A percentile compares a stretch with the other conserved stretches of the same genome.
These are phyloP conservation scores for Funneliformis mosseae DNA, from an alignment of 192 early-diverging fungal genomes.

Conservation along the genomic window DNA sequence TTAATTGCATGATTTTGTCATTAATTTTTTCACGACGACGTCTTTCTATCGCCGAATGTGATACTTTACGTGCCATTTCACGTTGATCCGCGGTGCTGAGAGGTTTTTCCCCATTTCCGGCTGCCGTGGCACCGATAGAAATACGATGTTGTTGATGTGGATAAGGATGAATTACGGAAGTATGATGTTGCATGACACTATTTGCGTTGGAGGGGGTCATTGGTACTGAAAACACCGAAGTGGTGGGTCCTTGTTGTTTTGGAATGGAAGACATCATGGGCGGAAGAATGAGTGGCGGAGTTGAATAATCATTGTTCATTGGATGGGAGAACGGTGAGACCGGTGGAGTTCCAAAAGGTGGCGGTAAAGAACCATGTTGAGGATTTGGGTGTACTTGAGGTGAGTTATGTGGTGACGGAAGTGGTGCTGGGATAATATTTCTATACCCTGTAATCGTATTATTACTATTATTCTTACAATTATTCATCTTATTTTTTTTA, in stretches of 20 bases:
- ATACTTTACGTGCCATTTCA: slow-evolving; percentile 74
- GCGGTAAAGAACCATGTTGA: background rate
- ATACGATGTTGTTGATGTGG: slow-evolving; percentile 5
- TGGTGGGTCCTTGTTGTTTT: slow-evolving; percentile 6
- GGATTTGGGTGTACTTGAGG: slow-evolving; percentile 5
- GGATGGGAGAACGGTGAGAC: slow-evolving; percentile 23
- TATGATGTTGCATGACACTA: slow-evolving; percentile 27
- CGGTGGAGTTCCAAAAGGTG: slow-evolving; percentile 27
- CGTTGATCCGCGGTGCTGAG: slow-evolving; percentile 38
- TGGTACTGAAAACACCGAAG: slow-evolving; percentile 27
- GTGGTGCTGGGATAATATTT: slow-evolving; percentile 30
- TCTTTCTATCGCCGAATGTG: slow-evolving; percentile 84
- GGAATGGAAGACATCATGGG: slow-evolving; percentile 17
- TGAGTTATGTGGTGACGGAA: slow-evolving; percentile 15
- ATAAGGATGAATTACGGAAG: slow-evolving; percentile 11
- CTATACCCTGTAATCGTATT: background rate
- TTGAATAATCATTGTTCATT: background rate
- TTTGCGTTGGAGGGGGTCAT: background rate
- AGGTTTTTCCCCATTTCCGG: slow-evolving; percentile 7
- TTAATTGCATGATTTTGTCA: slow-evolving; percentile 75
- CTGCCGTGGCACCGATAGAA: background rate
- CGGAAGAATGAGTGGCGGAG: slow-evolving; percentile 3
- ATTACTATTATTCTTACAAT: background rate
- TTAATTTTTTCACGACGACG: slow-evolving; percentile 85
- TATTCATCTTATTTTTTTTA: background rate